phyloP scores from a whole-genome alignment of 257 asterid species.

The Penstemon eatonii region DNA sequence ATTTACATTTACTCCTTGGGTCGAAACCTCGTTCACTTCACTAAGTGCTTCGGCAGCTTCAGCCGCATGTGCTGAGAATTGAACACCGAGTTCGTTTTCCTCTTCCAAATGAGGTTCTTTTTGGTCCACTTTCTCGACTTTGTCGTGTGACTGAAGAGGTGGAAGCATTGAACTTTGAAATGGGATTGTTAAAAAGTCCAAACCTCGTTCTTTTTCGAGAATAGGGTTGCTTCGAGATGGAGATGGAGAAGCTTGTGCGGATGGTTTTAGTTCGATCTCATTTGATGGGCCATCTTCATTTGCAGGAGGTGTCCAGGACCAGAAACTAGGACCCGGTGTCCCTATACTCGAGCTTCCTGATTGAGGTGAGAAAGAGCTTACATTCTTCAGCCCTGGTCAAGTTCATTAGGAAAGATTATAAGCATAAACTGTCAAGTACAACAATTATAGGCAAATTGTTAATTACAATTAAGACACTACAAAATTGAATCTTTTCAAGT shows the following conservation, averaged over 20 bases:
- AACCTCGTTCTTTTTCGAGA: slow-evolving; percentile 62
- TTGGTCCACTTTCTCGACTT: slow-evolving; percentile 44
- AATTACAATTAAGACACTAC: not conserved
- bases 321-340: slow-evolving; percentile 94
- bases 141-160: slow-evolving; percentile 68
- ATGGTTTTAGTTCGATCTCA: slow-evolving; percentile 37
- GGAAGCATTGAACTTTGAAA: slow-evolving; percentile 72
- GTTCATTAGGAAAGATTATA: slow-evolving; percentile 22
- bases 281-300: slow-evolving; percentile 29
- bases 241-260: slow-evolving; percentile 42
- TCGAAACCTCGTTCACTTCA: slow-evolving; percentile 35
- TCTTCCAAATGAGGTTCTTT: slow-evolving; percentile 59
- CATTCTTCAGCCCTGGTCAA: slow-evolving; percentile 47
- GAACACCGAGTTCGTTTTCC: slow-evolving; percentile 60
- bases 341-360: slow-evolving; percentile 37
- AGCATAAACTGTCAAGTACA: not conserved
- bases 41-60: slow-evolving; percentile 78
- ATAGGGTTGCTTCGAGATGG: slow-evolving; percentile 47
- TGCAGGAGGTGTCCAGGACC: slow-evolving; percentile 90
- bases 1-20: slow-evolving; percentile 54
- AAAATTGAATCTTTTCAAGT: not conserved
- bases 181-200: slow-evolving; percentile 61
- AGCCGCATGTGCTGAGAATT: slow-evolving; percentile 70
- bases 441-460: not conserved
- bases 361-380: slow-evolving; percentile 35